A percentile compares a stretch with the other conserved stretches of the same genome.
phyloP scores from a whole-genome alignment of 2,329 filamentous ascomycete species.

The Pseudocercospora musae region DNA sequence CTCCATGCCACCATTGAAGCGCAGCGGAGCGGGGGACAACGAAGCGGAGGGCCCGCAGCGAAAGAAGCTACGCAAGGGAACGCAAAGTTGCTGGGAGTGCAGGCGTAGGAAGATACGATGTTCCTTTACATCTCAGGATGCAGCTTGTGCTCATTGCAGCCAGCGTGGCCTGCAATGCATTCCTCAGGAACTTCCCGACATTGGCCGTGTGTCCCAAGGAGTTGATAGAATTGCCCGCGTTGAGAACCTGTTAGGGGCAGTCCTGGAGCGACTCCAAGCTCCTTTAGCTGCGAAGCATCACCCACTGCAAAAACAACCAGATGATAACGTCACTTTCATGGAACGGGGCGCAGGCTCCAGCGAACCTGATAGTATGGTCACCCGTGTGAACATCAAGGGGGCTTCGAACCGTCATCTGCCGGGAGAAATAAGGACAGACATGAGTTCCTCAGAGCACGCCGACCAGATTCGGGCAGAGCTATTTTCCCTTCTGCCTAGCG shows the following conservation, averaged over 20 bases:
- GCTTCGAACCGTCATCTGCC: not conserved
- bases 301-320: not conserved
- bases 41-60: not conserved
- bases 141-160: not conserved
- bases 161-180: not conserved
- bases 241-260: not conserved
- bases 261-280: not conserved
- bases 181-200: not conserved
- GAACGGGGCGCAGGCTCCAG: not conserved
- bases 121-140: not conserved
- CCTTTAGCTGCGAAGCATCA: not conserved
- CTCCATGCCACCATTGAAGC: not conserved
- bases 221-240: not conserved
- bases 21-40: not conserved
- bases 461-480: not conserved
- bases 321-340: not conserved
- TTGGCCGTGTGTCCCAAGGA: not conserved
- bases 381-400: not conserved
- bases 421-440: not conserved
- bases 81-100: constrained; percentile 8
- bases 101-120: not conserved
- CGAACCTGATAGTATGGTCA: not conserved
- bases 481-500: not conserved
- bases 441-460: not conserved
- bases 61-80: constrained; percentile 2